These are phyloP conservation scores for Mallotus nudiflorus DNA, from an alignment of 345 rosid species.

Conservation along the genomic window DNA sequence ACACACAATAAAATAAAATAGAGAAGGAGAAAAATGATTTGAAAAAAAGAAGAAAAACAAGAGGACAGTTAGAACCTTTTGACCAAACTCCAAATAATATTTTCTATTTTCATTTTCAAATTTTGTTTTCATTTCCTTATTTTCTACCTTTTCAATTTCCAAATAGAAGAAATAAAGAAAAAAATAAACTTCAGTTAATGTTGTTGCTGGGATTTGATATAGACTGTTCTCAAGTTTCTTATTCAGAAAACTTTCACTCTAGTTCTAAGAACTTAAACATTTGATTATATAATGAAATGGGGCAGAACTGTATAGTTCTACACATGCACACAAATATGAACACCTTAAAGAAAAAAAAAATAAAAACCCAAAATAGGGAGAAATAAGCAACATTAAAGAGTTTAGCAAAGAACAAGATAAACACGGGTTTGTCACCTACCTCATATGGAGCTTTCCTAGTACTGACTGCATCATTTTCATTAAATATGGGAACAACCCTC, in stretches of 20 bases:
- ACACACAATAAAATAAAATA: not conserved
- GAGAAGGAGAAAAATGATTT: not conserved
- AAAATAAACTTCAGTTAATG: not conserved
- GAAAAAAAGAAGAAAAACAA: not conserved
- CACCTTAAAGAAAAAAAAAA: too few species aligned
- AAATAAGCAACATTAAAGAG: conserved; percentile 8
- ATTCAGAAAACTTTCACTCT: too few species aligned
- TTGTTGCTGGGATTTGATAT: too few species aligned
- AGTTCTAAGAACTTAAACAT: too few species aligned
- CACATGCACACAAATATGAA: not conserved
- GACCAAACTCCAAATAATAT: not conserved
- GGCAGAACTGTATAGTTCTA: not conserved
- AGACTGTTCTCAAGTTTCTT: too few species aligned
- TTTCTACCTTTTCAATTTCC: not conserved
- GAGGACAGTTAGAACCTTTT: not conserved
- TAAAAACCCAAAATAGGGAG: not conserved
- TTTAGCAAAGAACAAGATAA: not conserved
- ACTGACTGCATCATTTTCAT: conserved; percentile 98
- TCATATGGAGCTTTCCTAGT: conserved; percentile 98
- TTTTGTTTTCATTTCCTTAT: not conserved
- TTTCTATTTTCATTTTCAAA: not conserved
- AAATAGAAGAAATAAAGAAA: not conserved
- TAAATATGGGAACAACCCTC: conserved; percentile 86
- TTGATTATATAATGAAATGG: not conserved
- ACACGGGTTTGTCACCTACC: conserved; percentile 40